Conservation (phyloP, 208 protist genomes). For the Crithidia fasciculata region DNA sequence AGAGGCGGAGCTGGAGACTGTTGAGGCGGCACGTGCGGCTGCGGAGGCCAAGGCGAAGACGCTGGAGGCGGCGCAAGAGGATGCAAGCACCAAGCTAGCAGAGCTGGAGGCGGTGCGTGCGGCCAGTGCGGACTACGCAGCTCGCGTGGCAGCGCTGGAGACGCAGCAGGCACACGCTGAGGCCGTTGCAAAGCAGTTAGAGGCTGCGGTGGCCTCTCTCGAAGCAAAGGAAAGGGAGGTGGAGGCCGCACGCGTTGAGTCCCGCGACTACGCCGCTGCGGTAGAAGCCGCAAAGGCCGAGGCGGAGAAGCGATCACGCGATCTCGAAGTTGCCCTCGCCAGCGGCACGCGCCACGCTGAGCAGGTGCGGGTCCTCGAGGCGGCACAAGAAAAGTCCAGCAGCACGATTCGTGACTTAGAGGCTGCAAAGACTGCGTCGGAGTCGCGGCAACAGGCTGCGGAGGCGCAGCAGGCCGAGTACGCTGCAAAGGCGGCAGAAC, state of each 20-base stretch:
- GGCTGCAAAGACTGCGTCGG: background rate
- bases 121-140: background rate
- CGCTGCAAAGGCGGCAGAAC: conserved; percentile 2
- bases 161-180: background rate
- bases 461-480: background rate
- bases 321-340: background rate
- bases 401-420: background rate
- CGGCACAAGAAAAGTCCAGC: too few species aligned
- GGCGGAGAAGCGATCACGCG: background rate
- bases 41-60: background rate
- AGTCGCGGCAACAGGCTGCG: background rate
- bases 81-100: background rate
- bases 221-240: background rate
- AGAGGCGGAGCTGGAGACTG: background rate
- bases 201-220: background rate
- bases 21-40: conserved; percentile 6
- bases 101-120: background rate
- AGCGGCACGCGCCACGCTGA: background rate
- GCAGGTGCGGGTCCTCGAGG: too few species aligned
- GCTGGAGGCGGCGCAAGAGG: background rate
- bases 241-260: background rate
- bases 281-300: background rate
- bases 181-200: background rate
- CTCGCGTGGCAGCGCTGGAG: background rate
- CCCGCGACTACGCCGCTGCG: background rate